Base-by-base conservation (phyloP, 2,329 filamentous ascomycete species). In the Alternaria sp. region DNA sequence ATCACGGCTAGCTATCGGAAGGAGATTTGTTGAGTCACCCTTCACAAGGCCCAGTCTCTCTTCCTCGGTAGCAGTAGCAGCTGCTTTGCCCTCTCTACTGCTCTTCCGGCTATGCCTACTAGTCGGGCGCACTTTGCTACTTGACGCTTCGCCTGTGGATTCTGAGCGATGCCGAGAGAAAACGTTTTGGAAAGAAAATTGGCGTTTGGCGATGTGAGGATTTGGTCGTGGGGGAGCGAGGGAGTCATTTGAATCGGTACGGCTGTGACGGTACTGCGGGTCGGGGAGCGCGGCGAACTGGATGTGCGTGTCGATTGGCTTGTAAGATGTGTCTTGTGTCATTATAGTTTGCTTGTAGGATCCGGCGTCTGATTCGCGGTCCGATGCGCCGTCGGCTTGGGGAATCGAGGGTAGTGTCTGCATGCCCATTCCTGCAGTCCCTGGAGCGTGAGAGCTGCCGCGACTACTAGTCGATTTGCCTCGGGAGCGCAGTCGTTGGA, bases 171-270 rank as follows among this genome's bases (percentile, higher is more conserved):
- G 72, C 36, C 89, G 86, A 63, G 83, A 83, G 79, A 97, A 96
- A 56, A 97, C 89, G 68, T 91, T 93, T 68, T 94, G 91, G 84
- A 98, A 98, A 17, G 92, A 96, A 81, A 98, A 99, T 76, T 97
- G 93, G 63, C 95, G 87, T 11, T 91, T 88, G 67, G 80, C 65
- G 69, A 78, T 67, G 60, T 84, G 88, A 5, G 89, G 89, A 2
- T 90, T 89, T 4, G 87, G 79, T 60, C 74, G 78, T 0, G 90
- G 90, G 1, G 88, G 85, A 4, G 80, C 82, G 12, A 85, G 79
- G 54, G 80, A 82, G 6, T 80, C 70, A 76, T 80, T 64, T 79
- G 81, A 62, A 79, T 82, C 66, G 77, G 82, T 53, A 79, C 78
- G 52, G 79, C 69, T 82, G 23, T 80, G 73, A 13, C 76, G 69